Conservation (phyloP, 805 yeast species). For the Sugiyamaella marilandica region DNA sequence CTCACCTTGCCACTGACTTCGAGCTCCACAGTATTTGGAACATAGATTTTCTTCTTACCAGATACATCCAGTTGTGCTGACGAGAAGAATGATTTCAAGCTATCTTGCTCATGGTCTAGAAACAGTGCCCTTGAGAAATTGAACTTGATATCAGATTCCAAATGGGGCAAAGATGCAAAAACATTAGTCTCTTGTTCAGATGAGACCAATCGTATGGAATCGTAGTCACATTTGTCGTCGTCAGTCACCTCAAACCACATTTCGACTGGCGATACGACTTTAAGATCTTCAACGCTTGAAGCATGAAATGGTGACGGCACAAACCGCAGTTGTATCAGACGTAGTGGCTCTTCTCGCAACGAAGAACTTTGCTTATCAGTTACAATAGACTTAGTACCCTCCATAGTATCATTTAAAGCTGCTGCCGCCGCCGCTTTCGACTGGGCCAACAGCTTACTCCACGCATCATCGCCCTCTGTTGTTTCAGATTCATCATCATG, state of each 20-base stretch:
- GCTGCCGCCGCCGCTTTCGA: conserved; percentile 5
- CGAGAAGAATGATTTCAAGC: conserved; percentile 39
- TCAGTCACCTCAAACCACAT: conserved; percentile 47
- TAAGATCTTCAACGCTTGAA: conserved; percentile 18
- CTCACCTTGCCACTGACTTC: conserved; percentile 37
- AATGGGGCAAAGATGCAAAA: conserved; percentile 41
- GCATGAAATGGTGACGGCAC: conserved; percentile 40
- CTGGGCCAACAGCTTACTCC: conserved; percentile 13
- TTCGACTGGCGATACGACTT: conserved; percentile 50
- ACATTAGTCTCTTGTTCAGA: conserved; percentile 44
- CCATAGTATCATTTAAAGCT: neutral
- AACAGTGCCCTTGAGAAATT: conserved; percentile 34
- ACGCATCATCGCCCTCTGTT: conserved; percentile 9
- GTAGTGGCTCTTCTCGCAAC: neutral
- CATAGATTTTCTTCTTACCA: conserved; percentile 34
- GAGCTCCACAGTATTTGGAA: conserved; percentile 40
- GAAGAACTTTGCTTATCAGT: neutral
- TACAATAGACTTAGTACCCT: neutral
- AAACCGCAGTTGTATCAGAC: conserved; percentile 43
- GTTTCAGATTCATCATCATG: conserved; percentile 14
- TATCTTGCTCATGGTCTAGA: conserved; percentile 36
- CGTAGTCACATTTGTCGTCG: conserved; percentile 35
- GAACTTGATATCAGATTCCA: conserved; percentile 43
- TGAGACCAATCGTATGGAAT: conserved; percentile 40
- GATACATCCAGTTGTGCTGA: conserved; percentile 39